These are phyloP conservation scores for Xylaria polymorpha DNA, from an alignment of 2,329 filamentous ascomycete species.

Conservation along the genomic window DNA sequence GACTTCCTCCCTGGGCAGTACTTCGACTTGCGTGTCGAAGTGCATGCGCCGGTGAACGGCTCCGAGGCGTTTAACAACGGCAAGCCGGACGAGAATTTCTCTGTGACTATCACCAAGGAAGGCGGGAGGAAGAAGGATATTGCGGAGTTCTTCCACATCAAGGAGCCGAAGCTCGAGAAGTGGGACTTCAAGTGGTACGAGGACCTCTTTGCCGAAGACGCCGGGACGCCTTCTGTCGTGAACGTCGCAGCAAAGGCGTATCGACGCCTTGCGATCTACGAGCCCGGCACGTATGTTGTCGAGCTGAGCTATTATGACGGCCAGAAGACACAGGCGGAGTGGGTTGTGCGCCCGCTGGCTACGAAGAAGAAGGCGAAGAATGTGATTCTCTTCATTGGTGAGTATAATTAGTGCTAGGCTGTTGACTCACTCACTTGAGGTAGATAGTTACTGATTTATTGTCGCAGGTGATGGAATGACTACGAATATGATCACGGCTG, in stretches of 20 bases:
- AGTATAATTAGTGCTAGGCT: constrained; percentile 44
- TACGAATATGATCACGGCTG: constrained; percentile 83
- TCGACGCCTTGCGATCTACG: constrained; percentile 78
- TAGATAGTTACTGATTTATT: constrained; percentile 6
- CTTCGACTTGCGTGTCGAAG: constrained; percentile 85
- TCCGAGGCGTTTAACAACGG: constrained; percentile 78
- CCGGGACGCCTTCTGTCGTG: constrained; percentile 75
- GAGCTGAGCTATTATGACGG: constrained; percentile 80
- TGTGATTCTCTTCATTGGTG: constrained; percentile 85
- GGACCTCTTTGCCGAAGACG: constrained; percentile 82
- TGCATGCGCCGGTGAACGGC: constrained; percentile 84
- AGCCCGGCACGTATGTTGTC: constrained; percentile 83
- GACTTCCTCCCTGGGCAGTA: constrained; percentile 87
- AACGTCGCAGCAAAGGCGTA: constrained; percentile 85
- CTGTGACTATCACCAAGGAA: constrained; percentile 77
- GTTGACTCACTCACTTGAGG: background rate
- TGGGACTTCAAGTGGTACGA: constrained; percentile 91
- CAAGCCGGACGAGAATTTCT: constrained; percentile 79
- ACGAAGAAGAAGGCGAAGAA: constrained; percentile 83
- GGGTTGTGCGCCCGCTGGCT: constrained; percentile 78
- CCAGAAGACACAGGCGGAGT: constrained; percentile 77
- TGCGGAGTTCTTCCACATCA: constrained; percentile 74
- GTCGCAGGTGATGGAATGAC: constrained; percentile 67
- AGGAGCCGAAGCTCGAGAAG: constrained; percentile 78
- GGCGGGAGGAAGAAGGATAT: constrained; percentile 64